phyloP scores from a whole-genome alignment of 352 stramenopile genomes.

The Globisporangium recalcitrans region DNA sequence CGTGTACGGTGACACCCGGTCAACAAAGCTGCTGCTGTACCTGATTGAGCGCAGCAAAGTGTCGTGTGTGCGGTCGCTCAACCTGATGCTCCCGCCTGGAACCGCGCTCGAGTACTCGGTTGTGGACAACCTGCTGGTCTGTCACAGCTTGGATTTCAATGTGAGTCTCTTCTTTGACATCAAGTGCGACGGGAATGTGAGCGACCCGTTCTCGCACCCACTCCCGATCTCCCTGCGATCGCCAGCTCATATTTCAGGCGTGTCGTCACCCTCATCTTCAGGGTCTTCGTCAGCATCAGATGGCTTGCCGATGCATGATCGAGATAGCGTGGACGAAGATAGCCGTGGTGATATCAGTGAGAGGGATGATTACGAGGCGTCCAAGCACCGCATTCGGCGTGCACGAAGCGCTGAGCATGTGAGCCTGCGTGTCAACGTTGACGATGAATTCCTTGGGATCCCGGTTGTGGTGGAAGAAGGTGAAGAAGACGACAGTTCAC shows the following conservation, averaged over 20 bases:
- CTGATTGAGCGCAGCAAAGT: conserved; percentile 55
- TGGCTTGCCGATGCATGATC: background rate
- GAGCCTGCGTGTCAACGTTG: conserved; percentile 5
- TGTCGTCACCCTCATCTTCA: conserved; percentile 9
- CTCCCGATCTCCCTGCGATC: conserved; percentile 51
- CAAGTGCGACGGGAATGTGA: conserved; percentile 44
- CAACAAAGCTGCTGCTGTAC: conserved; percentile 70
- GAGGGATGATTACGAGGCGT: background rate
- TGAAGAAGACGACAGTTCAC: background rate
- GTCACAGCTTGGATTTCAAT: conserved; percentile 76
- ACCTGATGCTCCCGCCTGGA: conserved; percentile 57
- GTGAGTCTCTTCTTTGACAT: conserved; percentile 81
- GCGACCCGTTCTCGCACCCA: conserved; percentile 68
- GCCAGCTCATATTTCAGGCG: conserved; percentile 14
- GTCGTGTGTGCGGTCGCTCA: conserved; percentile 66
- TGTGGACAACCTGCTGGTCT: conserved; percentile 80
- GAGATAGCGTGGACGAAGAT: background rate
- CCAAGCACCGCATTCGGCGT: conserved; percentile 13
- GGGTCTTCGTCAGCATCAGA: conserved; percentile 10
- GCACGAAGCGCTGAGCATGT: conserved; percentile 24
- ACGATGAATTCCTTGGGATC: conserved; percentile 1
- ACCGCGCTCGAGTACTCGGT: conserved; percentile 66
- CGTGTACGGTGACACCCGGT: conserved; percentile 51
- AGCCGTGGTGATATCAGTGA: background rate
- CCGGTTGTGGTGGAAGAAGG: background rate